Base-by-base conservation (phyloP, 257 asterid genomes). In the Coffea eugenioides region DNA sequence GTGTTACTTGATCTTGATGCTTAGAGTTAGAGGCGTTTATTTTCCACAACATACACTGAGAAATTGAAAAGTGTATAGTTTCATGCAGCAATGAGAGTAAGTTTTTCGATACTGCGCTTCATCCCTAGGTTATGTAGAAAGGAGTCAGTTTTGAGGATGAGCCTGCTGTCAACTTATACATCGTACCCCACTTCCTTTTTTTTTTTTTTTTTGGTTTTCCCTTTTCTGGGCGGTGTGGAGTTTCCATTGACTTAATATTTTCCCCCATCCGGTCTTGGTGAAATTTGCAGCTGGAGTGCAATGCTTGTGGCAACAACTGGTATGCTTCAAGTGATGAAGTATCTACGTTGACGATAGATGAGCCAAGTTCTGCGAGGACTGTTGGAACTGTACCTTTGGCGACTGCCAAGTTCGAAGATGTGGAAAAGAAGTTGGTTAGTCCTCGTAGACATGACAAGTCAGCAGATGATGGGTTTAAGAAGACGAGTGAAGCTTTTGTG, bases 291-390 rank as follows among this genome's bases (percentile, higher is more conserved):
- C 86, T 95, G 90, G 93, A 93, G 85, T 95, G 99, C 73, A 64
- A 69, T 76, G 87, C 87, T 25, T 95, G 99, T 84, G 99, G 99
- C 8, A 80, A 92, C 80, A 74, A 74, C 57, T 93, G 98, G 98
- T 93, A 86, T 80, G 92, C 98, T 31, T 92, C 97, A 39, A 88
- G 97, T 76, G 97, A 95, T 9, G 94, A 90, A 78, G 93, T 86
- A 66, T 87, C 98, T 57, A 31, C 88, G 12, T 71, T 93, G 84
- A 89, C 97, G 36, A 88, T 95, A 57, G 96, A 87, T 57, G 93
- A 83, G 57, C 87, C 97, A 49, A 90, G 77, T 76, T 75, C 91
- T 23, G 83, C 81, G 11, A 84, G 69, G 84, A 81, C 79, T 0
- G 92, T 85, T 15, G 94, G 94, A 6, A 82, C 89, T 3, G 91